phyloP scores from a whole-genome alignment of 1,284 basidiomycete genomes.

The Puccinia polysora region DNA sequence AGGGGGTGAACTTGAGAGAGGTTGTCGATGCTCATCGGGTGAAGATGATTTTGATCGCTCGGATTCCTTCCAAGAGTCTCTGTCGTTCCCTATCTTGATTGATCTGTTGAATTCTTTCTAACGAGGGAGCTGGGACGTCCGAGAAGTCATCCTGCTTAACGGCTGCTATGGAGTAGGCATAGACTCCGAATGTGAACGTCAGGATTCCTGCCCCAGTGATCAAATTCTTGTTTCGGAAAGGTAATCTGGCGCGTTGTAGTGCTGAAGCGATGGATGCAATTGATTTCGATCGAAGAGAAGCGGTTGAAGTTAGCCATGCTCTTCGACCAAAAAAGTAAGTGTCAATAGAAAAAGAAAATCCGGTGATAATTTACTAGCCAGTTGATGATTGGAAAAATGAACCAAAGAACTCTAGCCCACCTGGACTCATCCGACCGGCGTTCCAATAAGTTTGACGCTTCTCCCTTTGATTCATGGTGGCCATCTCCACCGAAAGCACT shows the following conservation, averaged over 20 bases:
- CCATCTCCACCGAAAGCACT: too few species aligned
- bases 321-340: not conserved
- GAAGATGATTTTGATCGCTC: not conserved
- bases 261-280: not conserved
- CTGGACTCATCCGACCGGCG: conserved; percentile 32
- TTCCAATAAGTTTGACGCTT: conserved; percentile 28
- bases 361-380: too few species aligned
- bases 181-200: conserved; percentile 33
- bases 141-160: conserved; percentile 39
- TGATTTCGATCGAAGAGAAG: not conserved
- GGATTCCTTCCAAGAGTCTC: not conserved
- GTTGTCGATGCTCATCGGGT: not conserved
- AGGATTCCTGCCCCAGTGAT: conserved; percentile 26
- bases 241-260: conserved; percentile 22
- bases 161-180: conserved; percentile 30
- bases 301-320: not conserved
- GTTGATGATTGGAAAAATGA: too few species aligned
- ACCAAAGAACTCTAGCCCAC: not conserved
- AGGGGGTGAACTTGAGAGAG: not conserved
- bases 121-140: conserved; percentile 29
- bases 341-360: too few species aligned
- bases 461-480: conserved; percentile 18
- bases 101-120: conserved; percentile 15
- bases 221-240: conserved; percentile 26
- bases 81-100: not conserved